A percentile compares a stretch with the other conserved stretches of the same genome.
phyloP scores from a whole-genome alignment of 2,329 filamentous ascomycete genomes.

The Talaromyces verruculosus region DNA sequence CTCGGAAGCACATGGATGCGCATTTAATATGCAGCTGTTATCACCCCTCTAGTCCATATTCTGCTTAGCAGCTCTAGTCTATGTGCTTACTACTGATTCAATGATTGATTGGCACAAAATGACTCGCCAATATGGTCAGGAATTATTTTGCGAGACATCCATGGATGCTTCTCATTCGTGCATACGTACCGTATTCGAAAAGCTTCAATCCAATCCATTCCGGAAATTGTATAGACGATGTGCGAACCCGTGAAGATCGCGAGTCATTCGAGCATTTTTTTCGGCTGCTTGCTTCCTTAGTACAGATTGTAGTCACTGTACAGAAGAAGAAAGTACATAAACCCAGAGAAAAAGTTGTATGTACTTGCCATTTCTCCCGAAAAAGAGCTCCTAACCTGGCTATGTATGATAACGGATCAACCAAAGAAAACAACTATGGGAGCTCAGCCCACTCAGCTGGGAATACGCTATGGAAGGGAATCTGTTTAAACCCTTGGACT shows the following conservation, averaged over 20 bases:
- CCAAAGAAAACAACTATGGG: no score
- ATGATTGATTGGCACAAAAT: no score
- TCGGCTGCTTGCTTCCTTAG: not conserved
- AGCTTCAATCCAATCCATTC: not conserved
- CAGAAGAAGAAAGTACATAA: no score
- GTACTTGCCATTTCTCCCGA: no score
- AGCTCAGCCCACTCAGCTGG: no score
- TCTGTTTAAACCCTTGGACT: no score
- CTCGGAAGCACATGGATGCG: constrained; percentile 11
- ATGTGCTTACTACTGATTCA: not conserved
- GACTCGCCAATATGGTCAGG: not conserved
- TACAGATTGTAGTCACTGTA: no score
- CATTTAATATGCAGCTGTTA: constrained; percentile 3
- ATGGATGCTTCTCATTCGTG: not conserved
- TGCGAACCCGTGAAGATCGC: constrained; percentile 14
- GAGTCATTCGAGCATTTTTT: constrained; percentile 3
- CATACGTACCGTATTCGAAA: not conserved
- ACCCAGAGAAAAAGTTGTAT: no score
- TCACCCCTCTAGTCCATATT: constrained; percentile 3
- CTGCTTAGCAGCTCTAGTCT: not conserved
- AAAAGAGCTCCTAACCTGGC: no score
- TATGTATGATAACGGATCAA: no score
- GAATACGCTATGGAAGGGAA: no score
- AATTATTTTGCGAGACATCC: not conserved
- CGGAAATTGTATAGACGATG: constrained; percentile 6